These are phyloP conservation scores for Echium plantagineum DNA, from an alignment of 257 asterid genomes.

Conservation along the genomic window DNA sequence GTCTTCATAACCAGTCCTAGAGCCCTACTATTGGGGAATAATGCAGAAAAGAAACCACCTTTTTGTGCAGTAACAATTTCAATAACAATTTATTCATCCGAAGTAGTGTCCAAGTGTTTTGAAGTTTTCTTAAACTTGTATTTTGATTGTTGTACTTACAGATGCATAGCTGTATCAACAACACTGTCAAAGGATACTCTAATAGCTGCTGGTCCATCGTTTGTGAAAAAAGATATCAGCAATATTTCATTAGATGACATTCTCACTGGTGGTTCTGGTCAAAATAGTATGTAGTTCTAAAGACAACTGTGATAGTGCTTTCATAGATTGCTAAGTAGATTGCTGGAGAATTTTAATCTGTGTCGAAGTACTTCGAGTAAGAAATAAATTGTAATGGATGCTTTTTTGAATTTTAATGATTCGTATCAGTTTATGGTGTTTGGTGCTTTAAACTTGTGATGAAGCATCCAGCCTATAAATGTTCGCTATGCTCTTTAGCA, in stretches of 20 bases:
- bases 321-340: background rate
- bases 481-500: background rate
- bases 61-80: too few relatives aligned
- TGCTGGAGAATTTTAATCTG: constrained; percentile 22
- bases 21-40: too few relatives aligned
- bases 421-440: too few relatives aligned
- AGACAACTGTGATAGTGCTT: constrained; percentile 17
- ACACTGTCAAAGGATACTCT: constrained; percentile 60
- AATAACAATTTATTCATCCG: too few relatives aligned
- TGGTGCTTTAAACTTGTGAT: too few relatives aligned
- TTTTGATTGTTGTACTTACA: constrained; percentile 24
- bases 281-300: constrained; percentile 75
- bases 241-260: constrained; percentile 72
- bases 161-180: constrained; percentile 97
- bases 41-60: too few relatives aligned
- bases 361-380: constrained; percentile 21
- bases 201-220: constrained; percentile 61
- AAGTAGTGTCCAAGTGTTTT: background rate
- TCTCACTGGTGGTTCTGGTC: constrained; percentile 78
- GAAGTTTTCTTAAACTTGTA: constrained; percentile 4
- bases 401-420: constrained; percentile 16
- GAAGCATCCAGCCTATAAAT: background rate
- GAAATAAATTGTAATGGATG: constrained; percentile 35
- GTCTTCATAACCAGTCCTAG: too few relatives aligned
- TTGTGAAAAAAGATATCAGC: constrained; percentile 79